A percentile compares a stretch with the other conserved stretches of the same genome.
Evolutionary conservation across 805 yeast genomes (phyloP).

Genomic region (Yarrowia bubula): DNA sequence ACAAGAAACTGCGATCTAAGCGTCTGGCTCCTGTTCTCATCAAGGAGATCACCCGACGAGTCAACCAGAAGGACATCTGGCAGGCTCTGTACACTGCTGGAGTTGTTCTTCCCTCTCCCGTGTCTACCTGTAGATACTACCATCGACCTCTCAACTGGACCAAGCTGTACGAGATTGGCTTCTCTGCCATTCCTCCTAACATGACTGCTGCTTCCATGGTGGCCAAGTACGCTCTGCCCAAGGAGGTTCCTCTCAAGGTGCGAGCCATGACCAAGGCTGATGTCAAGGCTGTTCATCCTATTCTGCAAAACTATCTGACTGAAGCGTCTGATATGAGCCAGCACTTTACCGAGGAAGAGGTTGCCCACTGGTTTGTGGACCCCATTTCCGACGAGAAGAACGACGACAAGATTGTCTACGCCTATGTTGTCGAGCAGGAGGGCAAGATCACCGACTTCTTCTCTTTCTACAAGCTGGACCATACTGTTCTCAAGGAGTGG

Average conservation of each 20-base stretch:
- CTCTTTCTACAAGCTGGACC: conserved; percentile 86
- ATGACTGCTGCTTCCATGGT: conserved; percentile 67
- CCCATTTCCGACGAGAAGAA: conserved; percentile 46
- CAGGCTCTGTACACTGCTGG: conserved; percentile 97
- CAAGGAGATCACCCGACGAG: conserved; percentile 90
- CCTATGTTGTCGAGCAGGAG: conserved; percentile 68
- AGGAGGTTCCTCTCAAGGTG: conserved; percentile 49
- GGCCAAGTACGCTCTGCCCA: conserved; percentile 57
- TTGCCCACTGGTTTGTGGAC: conserved; percentile 73
- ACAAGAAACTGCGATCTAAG: conserved; percentile 88
- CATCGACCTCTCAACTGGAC: conserved; percentile 95
- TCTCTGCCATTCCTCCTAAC: conserved; percentile 71
- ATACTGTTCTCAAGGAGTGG: conserved; percentile 64
- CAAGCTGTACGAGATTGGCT: conserved; percentile 85
- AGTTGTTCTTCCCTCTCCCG: conserved; percentile 85
- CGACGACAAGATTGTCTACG: conserved; percentile 57
- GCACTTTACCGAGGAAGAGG: conserved; percentile 62
- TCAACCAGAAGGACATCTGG: conserved; percentile 82
- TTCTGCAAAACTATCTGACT: conserved; percentile 61
- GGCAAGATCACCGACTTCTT: conserved; percentile 75
- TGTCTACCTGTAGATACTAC: conserved; percentile 80
- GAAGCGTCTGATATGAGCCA: conserved; percentile 71
- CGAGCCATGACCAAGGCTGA: conserved; percentile 60
- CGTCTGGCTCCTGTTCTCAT: conserved; percentile 92
- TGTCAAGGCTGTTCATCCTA: conserved; percentile 57